These are phyloP conservation scores for Margaritispora aquatica DNA, from an alignment of 495 filamentous ascomycete species.

Conservation along the genomic window DNA sequence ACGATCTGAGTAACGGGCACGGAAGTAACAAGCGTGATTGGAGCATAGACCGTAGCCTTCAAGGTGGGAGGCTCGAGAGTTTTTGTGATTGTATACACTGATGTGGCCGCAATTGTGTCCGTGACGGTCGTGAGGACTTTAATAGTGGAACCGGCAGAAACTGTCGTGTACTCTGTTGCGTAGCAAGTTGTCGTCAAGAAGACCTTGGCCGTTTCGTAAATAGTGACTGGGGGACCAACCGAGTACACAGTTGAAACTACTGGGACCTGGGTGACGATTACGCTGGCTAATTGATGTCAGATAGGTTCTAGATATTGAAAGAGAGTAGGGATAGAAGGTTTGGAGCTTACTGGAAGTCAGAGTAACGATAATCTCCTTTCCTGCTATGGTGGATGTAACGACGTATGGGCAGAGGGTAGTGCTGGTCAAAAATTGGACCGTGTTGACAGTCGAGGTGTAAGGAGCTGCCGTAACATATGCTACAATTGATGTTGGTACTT, in stretches of 20 bases:
- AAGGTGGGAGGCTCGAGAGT: slow-evolving; percentile 19
- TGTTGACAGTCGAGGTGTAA: background rate
- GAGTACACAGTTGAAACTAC: slow-evolving; percentile 6
- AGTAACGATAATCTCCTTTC: background rate
- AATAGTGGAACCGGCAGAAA: slow-evolving; percentile 15
- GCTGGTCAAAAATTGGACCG: background rate
- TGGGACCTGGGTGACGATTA: slow-evolving; percentile 10
- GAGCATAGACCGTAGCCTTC: slow-evolving; percentile 14
- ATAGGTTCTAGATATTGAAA: background rate
- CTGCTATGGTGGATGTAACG: slow-evolving; percentile 8
- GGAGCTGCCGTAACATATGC: slow-evolving; percentile 1
- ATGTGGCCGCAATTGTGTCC: slow-evolving; percentile 8
- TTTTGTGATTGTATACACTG: slow-evolving; percentile 10
- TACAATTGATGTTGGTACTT: slow-evolving; percentile 9
- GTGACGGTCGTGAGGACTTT: slow-evolving; percentile 15
- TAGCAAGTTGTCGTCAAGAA: slow-evolving; percentile 10
- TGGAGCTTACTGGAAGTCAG: background rate
- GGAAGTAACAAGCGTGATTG: slow-evolving; percentile 14
- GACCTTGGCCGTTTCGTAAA: slow-evolving; percentile 14
- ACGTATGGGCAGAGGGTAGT: slow-evolving; percentile 10
- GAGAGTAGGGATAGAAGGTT: background rate
- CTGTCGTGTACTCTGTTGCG: slow-evolving; percentile 16
- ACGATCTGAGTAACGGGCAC: slow-evolving; percentile 6
- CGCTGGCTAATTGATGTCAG: background rate
- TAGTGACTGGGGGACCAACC: slow-evolving; percentile 8